These are phyloP conservation scores for Phytophthora vignae DNA, from an alignment of 352 stramenopile species.

Conservation along the genomic window DNA sequence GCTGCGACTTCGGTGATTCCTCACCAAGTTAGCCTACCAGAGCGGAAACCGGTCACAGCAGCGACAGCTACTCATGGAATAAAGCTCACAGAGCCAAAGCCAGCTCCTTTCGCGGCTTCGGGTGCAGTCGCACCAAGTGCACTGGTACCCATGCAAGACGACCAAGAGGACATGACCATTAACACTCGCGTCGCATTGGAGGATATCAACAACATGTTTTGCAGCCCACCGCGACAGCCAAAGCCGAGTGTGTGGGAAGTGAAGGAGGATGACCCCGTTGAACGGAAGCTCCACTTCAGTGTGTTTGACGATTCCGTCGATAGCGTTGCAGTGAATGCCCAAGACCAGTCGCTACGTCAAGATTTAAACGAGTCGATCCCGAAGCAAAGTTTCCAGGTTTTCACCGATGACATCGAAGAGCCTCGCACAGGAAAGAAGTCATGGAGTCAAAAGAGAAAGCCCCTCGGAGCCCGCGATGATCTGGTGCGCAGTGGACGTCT, in stretches of 20 bases:
- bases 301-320: constrained; percentile 85
- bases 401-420: constrained; percentile 48
- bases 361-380: constrained; percentile 48
- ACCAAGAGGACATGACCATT: constrained; percentile 89
- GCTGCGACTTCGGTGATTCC: constrained; percentile 12
- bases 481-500: constrained; percentile 58
- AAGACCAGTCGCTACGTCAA: constrained; percentile 59
- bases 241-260: constrained; percentile 54
- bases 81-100: constrained; percentile 16
- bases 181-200: constrained; percentile 86
- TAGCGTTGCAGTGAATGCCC: constrained; percentile 56
- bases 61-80: constrained; percentile 15
- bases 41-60: constrained; percentile 9
- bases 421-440: constrained; percentile 38
- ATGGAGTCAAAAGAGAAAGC: constrained; percentile 59
- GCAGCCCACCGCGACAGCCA: constrained; percentile 64
- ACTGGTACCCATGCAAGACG: constrained; percentile 36
- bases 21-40: constrained; percentile 7
- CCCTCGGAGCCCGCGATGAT: constrained; percentile 73
- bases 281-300: constrained; percentile 87
- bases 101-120: not conserved
- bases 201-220: constrained; percentile 91
- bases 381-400: constrained; percentile 61
- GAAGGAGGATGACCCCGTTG: constrained; percentile 73
- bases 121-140: constrained; percentile 17